A percentile compares a stretch with the other conserved stretches of the same genome.
Evolutionary conservation across 495 filamentous ascomycete genomes (phyloP).

Genomic region (Daldinia vernicosa): DNA sequence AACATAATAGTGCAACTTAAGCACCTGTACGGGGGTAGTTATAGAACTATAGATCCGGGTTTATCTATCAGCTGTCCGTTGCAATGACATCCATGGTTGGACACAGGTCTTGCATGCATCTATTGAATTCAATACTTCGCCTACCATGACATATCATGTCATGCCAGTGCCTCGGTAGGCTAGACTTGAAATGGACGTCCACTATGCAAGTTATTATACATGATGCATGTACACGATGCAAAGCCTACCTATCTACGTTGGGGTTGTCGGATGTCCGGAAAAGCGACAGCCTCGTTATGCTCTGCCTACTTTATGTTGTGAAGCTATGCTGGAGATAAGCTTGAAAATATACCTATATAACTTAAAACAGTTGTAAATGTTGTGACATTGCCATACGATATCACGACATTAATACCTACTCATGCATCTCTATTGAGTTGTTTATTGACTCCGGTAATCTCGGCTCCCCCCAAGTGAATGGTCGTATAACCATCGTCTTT

Average conservation of each 20-base stretch:
- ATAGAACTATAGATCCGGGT: background rate
- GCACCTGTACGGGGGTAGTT: background rate
- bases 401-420: background rate
- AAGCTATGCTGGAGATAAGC: background rate
- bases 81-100: background rate
- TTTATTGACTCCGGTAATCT: background rate
- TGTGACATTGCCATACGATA: background rate
- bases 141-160: background rate
- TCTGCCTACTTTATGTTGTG: background rate
- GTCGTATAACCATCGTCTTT: background rate
- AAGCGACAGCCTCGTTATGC: background rate
- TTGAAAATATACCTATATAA: background rate
- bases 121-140: background rate
- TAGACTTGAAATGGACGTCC: background rate
- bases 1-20: background rate
- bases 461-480: background rate
- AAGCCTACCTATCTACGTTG: background rate
- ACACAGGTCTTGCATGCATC: background rate
- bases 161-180: background rate
- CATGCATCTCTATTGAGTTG: background rate
- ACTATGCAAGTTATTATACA: background rate
- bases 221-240: constrained; percentile 1
- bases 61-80: background rate
- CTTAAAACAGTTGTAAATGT: background rate
- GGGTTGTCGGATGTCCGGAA: constrained; percentile 9